Evolutionary conservation across 225 moss, liverwort and hornwort genomes (phyloP), one percentile per base, ranked within the genome.

Genomic region (Bryum argenteum): DNA sequence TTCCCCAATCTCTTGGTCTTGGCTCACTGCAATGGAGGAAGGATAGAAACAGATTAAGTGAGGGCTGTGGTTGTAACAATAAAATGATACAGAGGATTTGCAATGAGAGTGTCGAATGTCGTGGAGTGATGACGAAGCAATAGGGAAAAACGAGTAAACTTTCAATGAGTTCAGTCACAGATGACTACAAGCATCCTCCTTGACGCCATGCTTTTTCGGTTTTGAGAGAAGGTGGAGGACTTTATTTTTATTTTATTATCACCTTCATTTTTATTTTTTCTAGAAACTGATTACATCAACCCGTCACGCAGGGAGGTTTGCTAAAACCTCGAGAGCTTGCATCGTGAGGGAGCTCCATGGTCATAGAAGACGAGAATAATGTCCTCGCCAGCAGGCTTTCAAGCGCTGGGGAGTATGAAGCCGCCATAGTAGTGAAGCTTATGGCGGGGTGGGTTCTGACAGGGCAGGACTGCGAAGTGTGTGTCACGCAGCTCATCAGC

Each of bases 361-460:
- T 72, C 51, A 82, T 82, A 71, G 77, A 72, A 11, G 86, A 83
- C 12, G 74, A 74, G 40, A 78, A 72, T 33, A 82, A 77, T 45
- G 77, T 37, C 6, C 71, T 83, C 44, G 80, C 72, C 15, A 52
- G 22, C 20, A 64, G 75, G 47, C 71, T 80, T 12, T 79, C 82
- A 6, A 74, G 69, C 9, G 82, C 71, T 61, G 75, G 80, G 43
- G 86, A 86, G 45, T 83, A 86, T 18, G 82, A 86, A 43, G 71
- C 82, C 42, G 82, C 82, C 54, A 77, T 83, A 77, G 86, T 80
- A 20, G 71, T 82, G 43, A 86, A 86, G 72, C 74, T 80, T 45
- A 56, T 80, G 80, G 78, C 69, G 11, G 86, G 86, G 56, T 86
- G 86, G 86, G 67, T 23, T 19, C 33, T 83, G 21, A 75, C 77